Percentiles rank a stretch among this genome's conserved stretches.
Conservation (phyloP, 441 rosid species). For the Erodium moschatum region DNA sequence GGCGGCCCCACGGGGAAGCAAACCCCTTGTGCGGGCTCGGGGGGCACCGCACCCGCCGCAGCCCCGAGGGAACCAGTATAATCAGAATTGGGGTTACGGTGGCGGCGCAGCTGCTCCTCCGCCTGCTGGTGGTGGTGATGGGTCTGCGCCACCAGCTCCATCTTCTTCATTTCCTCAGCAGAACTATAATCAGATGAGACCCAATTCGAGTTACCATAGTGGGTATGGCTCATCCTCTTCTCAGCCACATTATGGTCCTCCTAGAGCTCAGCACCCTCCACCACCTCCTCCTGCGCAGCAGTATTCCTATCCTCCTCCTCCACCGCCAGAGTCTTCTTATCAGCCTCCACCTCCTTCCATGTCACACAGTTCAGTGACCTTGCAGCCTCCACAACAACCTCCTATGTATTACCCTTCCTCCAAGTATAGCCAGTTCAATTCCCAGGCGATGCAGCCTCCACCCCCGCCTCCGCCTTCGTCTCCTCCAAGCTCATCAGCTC, state of each 20-base stretch:
- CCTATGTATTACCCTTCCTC: conserved; percentile 43
- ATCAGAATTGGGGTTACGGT: conserved; percentile 30
- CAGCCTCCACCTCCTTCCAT: conserved; percentile 27
- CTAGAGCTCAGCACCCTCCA: conserved; percentile 34
- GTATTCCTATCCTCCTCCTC: conserved; percentile 33
- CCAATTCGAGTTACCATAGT: conserved; percentile 28
- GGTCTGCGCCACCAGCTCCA: conserved; percentile 18
- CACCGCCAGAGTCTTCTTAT: conserved; percentile 35
- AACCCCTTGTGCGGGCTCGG: conserved; percentile 3
- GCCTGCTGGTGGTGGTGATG: conserved; percentile 2
- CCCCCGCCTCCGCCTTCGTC: conserved; percentile 50
- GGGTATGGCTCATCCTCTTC: too few species aligned
- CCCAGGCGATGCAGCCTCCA: conserved; percentile 32
- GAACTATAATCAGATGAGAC: conserved; percentile 30
- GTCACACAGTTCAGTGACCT: background rate
- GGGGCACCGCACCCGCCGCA: conserved; percentile 17
- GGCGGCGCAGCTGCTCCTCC: background rate
- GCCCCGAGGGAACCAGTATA: conserved; percentile 33
- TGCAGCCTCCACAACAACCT: conserved; percentile 20
- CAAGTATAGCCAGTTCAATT: conserved; percentile 37
- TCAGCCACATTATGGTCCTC: conserved; percentile 30
- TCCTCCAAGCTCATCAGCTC: conserved; percentile 41
- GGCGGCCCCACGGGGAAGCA: too few species aligned
- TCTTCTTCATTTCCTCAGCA: conserved; percentile 26
- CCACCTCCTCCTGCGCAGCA: conserved; percentile 34